These are phyloP conservation scores for Akanthomyces muscarius DNA, from an alignment of 2,329 filamentous ascomycete species.

Conservation along the genomic window DNA sequence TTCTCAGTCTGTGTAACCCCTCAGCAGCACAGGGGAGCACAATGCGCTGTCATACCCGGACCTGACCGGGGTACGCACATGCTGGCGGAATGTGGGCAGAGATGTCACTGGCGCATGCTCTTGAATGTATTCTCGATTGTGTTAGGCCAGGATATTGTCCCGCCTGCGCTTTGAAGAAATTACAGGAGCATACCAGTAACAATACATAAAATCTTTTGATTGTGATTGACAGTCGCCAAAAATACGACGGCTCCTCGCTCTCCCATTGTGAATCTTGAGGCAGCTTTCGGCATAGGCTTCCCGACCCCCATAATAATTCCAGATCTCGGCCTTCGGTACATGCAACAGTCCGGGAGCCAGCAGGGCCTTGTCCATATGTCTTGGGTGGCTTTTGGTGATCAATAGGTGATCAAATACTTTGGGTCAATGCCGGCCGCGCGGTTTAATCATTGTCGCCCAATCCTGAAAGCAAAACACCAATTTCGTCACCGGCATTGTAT, in stretches of 20 bases:
- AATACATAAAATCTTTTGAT: not conserved
- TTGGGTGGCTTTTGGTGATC: not conserved
- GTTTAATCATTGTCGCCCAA: not conserved
- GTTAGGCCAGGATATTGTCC: not conserved
- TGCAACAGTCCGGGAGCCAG: not conserved
- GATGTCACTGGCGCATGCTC: not conserved
- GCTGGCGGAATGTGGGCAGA: conserved; percentile 5
- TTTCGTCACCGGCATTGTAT: not conserved
- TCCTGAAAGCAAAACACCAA: not conserved
- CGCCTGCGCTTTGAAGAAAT: not conserved
- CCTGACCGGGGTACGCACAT: not conserved
- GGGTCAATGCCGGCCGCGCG: not conserved
- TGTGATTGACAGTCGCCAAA: not conserved
- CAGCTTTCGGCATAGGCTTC: not conserved
- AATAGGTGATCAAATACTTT: not conserved
- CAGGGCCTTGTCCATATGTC: not conserved
- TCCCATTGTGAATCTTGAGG: not conserved
- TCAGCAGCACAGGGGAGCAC: not conserved
- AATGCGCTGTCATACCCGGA: not conserved
- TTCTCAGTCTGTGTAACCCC: not conserved
- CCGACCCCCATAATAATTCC: not conserved
- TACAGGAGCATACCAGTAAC: not conserved
- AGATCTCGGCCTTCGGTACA: conserved; percentile 15
- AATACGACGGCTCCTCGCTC: not conserved
- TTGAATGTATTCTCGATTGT: not conserved